Evolutionary conservation across 2,329 filamentous ascomycete species (phyloP), one percentile per base, ranked within the genome.

Genomic region (Fusarium nanum): DNA sequence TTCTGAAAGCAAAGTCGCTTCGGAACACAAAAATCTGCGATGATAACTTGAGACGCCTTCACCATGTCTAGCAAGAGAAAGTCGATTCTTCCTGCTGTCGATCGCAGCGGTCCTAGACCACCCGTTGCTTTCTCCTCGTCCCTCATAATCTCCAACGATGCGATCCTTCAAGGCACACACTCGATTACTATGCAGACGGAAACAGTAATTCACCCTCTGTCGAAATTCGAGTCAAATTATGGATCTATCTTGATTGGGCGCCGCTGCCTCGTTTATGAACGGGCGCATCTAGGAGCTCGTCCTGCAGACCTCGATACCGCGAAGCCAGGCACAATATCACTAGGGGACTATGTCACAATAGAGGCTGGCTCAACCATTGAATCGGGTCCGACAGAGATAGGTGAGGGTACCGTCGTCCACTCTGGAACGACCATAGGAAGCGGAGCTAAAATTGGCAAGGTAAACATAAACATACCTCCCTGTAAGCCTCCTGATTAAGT

Each of bases 141-240:
- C 20, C 81, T 90, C 60, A 85, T 84, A 30, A 89, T 92, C 62
- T 86, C 89, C 76, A 89, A 91, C 70, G 86, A 86, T 62, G 88
- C 89, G 13, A 81, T 87, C 20, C 81, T 92, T 20, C 88, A 84
- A 20, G 96, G 96, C 69, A 89, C 87, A 4, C 87, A 97, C 77
- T 90, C 89, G 3, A 93, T 99, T 68, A 91, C 89, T 46, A 89
- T 98, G 68, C 91, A 91, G 60, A 86, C 92, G 25, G 90, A 93
- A 76, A 91, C 89, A 6, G 88, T 98, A 9, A 82, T 99, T n/a
- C 95, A 98, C 76, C 94, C 96, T 2, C 92, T 94, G 50, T 88
- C 91, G 18, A 89, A 91, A 67, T 87, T 98, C 60, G 92, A 94
- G 75, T 91, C 95, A 11, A 89, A 89, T 60, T 86, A 91, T 54